Base-by-base conservation (phyloP, 2,329 filamentous ascomycete species). In the Colletotrichum sp. region DNA sequence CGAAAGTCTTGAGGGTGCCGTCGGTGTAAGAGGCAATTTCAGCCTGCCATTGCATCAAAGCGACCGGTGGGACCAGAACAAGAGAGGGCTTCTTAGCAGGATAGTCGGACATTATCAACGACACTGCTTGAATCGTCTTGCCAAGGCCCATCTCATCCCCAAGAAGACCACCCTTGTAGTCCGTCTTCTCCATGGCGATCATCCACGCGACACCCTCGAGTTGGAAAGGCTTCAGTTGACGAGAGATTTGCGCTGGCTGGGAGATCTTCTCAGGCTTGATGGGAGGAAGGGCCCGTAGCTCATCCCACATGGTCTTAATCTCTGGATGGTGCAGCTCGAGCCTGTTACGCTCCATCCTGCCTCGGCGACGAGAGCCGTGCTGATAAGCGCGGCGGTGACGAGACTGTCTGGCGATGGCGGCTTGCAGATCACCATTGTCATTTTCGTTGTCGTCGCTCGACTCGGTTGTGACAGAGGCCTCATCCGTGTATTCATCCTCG, bases 71-170 rank as follows among this genome's bases (percentile, higher is more conserved):
- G 1, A 98, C 96, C 39, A 98, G 90, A 2, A 98, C 96, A 6
- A 98, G 88, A 0, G 95, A 94, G 2, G 97, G 96, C 16, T 64
- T 39, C 70, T 93, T 94, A 27, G 93, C 94, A 5, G 96, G 96
- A 80, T 95, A 98, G 83, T 98, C 96, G 1, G 96, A 98, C 97
- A 98, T 98, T 84, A 99, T 96, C 60, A 99, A 90, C 5, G 96
- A 98, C 22, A 99, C 97, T 4, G 97, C 96, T 85, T 99, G 97
- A 66, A 99, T 98, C 0, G 97, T 99, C 87, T 99, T 99, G 66
- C 97, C 97, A 86, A 99, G 94, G 8, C 97, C 97, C 97, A 99
- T 99, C 85, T 99, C 97, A 80, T 99, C 97, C 75, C 97, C 97
- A 3, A 99, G 90, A 4, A 99, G 88, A 16, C 97, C 97, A 22